phyloP scores from a whole-genome alignment of 208 protist species.

The Trichomonas tenax region DNA sequence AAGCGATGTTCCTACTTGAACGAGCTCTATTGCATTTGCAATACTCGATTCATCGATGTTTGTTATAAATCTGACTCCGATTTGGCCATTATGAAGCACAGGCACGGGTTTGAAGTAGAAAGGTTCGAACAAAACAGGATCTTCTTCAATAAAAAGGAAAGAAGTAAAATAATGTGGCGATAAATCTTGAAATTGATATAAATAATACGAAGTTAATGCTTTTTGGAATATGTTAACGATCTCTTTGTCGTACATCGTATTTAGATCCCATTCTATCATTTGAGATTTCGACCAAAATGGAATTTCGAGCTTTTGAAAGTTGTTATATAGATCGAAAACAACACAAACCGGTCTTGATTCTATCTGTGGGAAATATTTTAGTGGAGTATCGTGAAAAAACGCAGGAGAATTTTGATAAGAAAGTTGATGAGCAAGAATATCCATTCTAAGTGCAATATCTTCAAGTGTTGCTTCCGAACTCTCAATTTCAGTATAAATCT shows the following conservation, averaged over 20 bases:
- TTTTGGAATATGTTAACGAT: not conserved
- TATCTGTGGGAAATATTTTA: not conserved
- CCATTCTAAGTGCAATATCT: not conserved
- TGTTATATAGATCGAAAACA: not conserved
- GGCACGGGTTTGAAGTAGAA: not conserved
- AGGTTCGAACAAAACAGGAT: not conserved
- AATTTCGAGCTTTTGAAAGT: not conserved
- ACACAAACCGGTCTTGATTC: not conserved
- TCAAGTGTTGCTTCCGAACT: not conserved
- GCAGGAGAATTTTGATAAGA: not conserved
- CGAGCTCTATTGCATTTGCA: not conserved
- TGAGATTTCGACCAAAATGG: not conserved
- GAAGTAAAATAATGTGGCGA: not conserved
- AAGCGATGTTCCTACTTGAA: not conserved
- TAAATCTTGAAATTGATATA: not conserved
- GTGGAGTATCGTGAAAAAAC: not conserved
- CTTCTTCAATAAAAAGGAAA: not conserved
- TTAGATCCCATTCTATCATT: not conserved
- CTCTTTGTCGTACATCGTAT: not conserved
- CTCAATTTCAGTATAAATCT: not conserved
- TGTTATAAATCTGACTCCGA: not conserved
- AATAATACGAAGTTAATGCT: not conserved
- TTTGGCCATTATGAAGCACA: not conserved
- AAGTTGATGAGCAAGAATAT: not conserved
- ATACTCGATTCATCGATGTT: not conserved